phyloP scores from a whole-genome alignment of 345 rosid species.

The Litchi chinensis region DNA sequence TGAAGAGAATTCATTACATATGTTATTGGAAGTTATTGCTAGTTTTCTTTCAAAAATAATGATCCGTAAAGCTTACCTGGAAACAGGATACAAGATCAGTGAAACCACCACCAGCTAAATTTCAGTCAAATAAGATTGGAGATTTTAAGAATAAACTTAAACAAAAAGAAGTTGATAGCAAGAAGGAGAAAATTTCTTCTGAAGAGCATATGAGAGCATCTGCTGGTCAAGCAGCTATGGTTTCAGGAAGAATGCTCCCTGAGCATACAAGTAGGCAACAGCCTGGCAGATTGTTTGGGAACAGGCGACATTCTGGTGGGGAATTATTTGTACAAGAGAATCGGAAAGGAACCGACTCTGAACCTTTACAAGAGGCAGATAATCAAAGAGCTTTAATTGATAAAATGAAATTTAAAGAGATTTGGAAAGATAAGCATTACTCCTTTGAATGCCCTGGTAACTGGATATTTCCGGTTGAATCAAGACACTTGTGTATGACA shows the following conservation, averaged over 20 bases:
- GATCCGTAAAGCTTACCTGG: constrained; percentile 26
- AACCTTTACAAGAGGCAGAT: constrained; percentile 27
- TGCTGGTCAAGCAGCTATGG: constrained; percentile 29
- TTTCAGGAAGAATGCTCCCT: constrained; percentile 33
- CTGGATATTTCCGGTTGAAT: constrained; percentile 77
- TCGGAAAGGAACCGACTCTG: constrained; percentile 25
- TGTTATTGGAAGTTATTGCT: constrained; percentile 11
- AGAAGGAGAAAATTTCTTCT: constrained; percentile 25
- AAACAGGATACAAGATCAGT: constrained; percentile 49
- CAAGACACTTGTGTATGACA: constrained; percentile 44
- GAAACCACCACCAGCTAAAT: constrained; percentile 40
- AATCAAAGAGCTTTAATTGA: constrained; percentile 28
- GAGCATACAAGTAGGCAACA: constrained; percentile 22
- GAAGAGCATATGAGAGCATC: constrained; percentile 25
- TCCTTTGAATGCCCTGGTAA: constrained; percentile 38
- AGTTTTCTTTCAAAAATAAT: constrained; percentile 1
- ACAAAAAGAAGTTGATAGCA: constrained; percentile 17
- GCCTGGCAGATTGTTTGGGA: constrained; percentile 27
- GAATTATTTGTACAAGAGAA: constrained; percentile 23
- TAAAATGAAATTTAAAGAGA: constrained; percentile 12
- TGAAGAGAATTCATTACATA: not conserved
- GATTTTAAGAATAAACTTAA: constrained; percentile 23
- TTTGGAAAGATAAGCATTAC: constrained; percentile 23
- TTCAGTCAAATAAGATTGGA: constrained; percentile 28
- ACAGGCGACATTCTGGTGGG: constrained; percentile 32